phyloP scores from a whole-genome alignment of 2,329 filamentous ascomycete species.

The Colletotrichum sp. region DNA sequence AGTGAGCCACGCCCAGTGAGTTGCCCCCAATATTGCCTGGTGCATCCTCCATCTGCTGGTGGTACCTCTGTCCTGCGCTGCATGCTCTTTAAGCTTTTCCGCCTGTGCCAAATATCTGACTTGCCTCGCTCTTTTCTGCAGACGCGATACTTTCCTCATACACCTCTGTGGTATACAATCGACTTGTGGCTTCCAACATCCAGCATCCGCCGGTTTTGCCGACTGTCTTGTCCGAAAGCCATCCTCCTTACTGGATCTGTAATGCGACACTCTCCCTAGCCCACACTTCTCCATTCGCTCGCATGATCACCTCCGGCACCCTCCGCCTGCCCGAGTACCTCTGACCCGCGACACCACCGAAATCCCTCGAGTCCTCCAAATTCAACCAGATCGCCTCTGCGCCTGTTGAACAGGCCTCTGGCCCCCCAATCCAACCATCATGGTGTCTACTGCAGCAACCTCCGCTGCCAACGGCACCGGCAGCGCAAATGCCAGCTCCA shows the following conservation, averaged over 20 bases:
- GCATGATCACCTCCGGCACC: conserved; percentile 1
- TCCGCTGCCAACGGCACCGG: conserved; percentile 37
- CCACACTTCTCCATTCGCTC: not conserved
- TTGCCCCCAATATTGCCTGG: not conserved
- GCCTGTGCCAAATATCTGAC: conserved; percentile 13
- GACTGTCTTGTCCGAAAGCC: not conserved
- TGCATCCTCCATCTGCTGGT: not conserved
- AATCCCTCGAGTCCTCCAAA: not conserved
- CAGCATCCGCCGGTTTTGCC: not conserved
- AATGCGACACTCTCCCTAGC: conserved; percentile 12
- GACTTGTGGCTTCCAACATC: not conserved
- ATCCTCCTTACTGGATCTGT: not conserved
- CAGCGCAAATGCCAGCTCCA: conserved; percentile 55
- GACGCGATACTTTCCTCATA: not conserved
- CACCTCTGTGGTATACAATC: not conserved
- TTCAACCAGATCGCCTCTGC: not conserved
- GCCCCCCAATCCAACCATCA: conserved; percentile 25
- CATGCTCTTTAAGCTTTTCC: not conserved
- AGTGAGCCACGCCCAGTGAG: not conserved
- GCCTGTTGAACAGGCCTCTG: not conserved
- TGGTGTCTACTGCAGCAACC: conserved; percentile 46
- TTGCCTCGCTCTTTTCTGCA: not conserved
- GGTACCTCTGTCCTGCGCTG: not conserved
- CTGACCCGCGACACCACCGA: conserved; percentile 5
- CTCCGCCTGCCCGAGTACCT: not conserved